Evolutionary conservation across 768 basidiomycete genomes (phyloP), one percentile per base, ranked within the genome.

Genomic region (Mycena epipterygia): DNA sequence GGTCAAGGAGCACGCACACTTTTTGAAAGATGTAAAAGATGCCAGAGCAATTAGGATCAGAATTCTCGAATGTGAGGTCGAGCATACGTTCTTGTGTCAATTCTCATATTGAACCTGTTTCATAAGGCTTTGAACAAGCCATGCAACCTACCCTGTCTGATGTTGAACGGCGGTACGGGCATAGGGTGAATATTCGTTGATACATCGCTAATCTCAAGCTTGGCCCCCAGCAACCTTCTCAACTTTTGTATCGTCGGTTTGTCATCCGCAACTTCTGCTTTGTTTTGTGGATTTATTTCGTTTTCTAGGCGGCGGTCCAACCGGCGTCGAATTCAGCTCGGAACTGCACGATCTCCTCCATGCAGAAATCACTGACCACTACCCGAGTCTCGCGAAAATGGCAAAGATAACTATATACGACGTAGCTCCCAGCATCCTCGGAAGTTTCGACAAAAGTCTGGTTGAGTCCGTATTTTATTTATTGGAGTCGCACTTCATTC

Each of bases 161-260:
- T 66, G 81, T 88, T 42, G 90, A 97, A 73, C 89, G 93, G 56
- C 72, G 75, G 53, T 67, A 57, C n/a, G n/a, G 60, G 44, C 23
- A 16, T 32, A 32, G 19, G n/a, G 16, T 16, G 16, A 29, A 51
- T 27, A 27, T 33, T n/a, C n/a, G n/a, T n/a, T 11, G 4, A 35
- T 4, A 7, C 14, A 23, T 37, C 35, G 35, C 42, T 57, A 2
- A 64, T n/a, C 23, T 33, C 23, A 25, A 13, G 17, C 3, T 35
- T n/a, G n/a, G n/a, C n/a, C n/a, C n/a, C 9, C 35, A 84, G 90
- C 63, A 90, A 91, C 68, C 81, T 97, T 16, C 87, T 97, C 27
- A 91, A 94, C 71, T 97, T 97, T 76, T 95, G 94, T 69, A 89
- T 97, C 55, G 95, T 96, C 53, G 96, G 95, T 81, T 80, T 75